Percentiles rank a stretch among this genome's conserved stretches.
These are phyloP conservation scores for Trypanosoma theileri DNA, from an alignment of 208 protist species.

Conservation along the genomic window DNA sequence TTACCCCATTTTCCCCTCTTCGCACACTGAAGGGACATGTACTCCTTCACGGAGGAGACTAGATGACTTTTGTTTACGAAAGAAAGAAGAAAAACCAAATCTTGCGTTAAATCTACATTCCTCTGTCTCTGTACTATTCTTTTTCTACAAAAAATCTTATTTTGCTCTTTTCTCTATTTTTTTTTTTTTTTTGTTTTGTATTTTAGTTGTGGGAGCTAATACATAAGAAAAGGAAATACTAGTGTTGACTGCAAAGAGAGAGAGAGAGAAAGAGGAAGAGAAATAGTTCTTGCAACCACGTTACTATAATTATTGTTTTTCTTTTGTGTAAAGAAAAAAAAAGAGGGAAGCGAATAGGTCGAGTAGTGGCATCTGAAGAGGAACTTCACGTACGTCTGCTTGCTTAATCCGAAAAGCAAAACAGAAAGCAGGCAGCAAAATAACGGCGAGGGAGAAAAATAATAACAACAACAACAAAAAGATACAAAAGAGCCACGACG, in stretches of 20 bases:
- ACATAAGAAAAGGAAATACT: background rate
- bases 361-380: background rate
- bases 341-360: background rate
- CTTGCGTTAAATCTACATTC: background rate
- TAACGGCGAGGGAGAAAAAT: too few relatives aligned
- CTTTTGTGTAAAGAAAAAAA: background rate
- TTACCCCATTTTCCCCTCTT: background rate
- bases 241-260: background rate
- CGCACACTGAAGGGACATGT: slow-evolving; percentile 1
- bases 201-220: too few relatives aligned
- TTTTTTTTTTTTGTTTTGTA: too few relatives aligned
- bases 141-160: background rate
- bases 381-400: too few relatives aligned
- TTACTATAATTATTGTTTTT: background rate
- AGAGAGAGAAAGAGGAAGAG: background rate
- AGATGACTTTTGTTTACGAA: too few relatives aligned
- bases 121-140: background rate
- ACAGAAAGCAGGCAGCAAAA: too few relatives aligned
- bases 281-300: background rate
- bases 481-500: too few relatives aligned
- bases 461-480: too few relatives aligned
- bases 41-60: too few relatives aligned
- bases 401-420: too few relatives aligned
- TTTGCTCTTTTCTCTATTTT: too few relatives aligned
- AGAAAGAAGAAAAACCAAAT: too few relatives aligned